phyloP scores from a whole-genome alignment of 495 filamentous ascomycete genomes.

The Trichoderma erinaceum region DNA sequence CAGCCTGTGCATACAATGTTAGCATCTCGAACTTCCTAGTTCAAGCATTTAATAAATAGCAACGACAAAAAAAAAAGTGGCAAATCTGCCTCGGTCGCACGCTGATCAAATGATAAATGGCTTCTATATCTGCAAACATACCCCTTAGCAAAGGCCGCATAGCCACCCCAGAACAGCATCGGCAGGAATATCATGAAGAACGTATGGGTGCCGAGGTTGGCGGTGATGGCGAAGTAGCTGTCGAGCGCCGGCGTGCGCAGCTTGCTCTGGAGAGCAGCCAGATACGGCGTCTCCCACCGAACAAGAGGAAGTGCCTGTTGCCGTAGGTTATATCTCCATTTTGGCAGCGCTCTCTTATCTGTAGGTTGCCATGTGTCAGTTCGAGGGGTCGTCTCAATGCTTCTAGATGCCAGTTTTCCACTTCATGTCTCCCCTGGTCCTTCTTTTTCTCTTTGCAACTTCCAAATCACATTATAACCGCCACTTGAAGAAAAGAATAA shows the following conservation, averaged over 20 bases:
- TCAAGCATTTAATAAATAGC: not conserved
- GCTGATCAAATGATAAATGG: not conserved
- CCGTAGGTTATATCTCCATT: constrained; percentile 83
- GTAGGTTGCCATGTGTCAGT: constrained; percentile 17
- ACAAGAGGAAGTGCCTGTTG: constrained; percentile 78
- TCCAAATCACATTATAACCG: not conserved
- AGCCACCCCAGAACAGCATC: constrained; percentile 93
- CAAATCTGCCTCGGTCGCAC: not conserved
- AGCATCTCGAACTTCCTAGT: not conserved
- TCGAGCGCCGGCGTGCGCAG: constrained; percentile 76
- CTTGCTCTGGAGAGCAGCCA: constrained; percentile 75
- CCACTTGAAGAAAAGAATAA: not conserved
- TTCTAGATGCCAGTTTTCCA: not conserved
- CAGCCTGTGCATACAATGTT: constrained; percentile 46
- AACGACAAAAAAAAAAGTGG: not conserved
- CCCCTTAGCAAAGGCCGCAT: constrained; percentile 73
- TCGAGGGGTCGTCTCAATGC: not conserved
- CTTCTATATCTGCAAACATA: constrained; percentile 35
- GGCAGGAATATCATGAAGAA: constrained; percentile 96
- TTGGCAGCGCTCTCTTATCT: constrained; percentile 79
- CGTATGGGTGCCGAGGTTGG: constrained; percentile 95
- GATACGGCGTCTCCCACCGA: constrained; percentile 91
- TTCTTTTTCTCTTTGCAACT: not conserved
- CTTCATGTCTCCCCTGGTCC: not conserved
- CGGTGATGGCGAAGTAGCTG: constrained; percentile 92